Evolutionary conservation across 768 basidiomycete genomes (phyloP), one percentile per base, ranked within the genome.

Genomic region (Suillus subluteus): DNA sequence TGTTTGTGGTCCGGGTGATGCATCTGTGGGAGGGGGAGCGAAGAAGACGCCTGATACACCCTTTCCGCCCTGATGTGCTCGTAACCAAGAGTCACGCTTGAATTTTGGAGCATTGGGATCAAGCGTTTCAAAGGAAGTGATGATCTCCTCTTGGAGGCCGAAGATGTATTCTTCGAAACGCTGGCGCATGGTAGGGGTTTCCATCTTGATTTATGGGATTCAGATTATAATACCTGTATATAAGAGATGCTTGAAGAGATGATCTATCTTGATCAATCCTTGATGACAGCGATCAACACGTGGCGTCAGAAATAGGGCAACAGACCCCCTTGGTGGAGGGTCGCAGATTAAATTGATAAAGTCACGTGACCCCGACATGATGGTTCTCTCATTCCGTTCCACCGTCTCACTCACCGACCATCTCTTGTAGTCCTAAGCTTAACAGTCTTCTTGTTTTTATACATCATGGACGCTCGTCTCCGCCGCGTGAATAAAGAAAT

Each of bases 401-500:
- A 43, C 41, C 9, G 58, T 44, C 40, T 41, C 4, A 16, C 58
- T 26, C 23, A 8, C 58, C n/a, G 38, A 23, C 58, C 23, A 38
- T 58, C 58, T 40, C 23, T 40, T 40, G 26, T 61, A 43, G 26
- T 12, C 18, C 26, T 26, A 30, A 52, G 18, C 40, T 18, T n/a
- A 35, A 48, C 50, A 35, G 58, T 23, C 12, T 50, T 62, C 16
- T 69, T 40, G 46, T 56, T 52, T 9, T 7, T 55, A 62, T 62
- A n/a, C 54, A 64, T 35, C 62, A 95, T 95, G 88, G 95, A 98
- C 75, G 95, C 96, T 64, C 85, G 96, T 66, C 86, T 95, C 58
- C 87, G 96, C 69, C 84, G 96, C 75, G 92, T 98, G 32, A 95
- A 94, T 80, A 98, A 97, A 81, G 96, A 98, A 82, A 98, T 98